Evolutionary conservation across 2,329 filamentous ascomycete genomes (phyloP), one percentile per base, ranked within the genome.

Genomic region (Paramyrothecium sp.): DNA sequence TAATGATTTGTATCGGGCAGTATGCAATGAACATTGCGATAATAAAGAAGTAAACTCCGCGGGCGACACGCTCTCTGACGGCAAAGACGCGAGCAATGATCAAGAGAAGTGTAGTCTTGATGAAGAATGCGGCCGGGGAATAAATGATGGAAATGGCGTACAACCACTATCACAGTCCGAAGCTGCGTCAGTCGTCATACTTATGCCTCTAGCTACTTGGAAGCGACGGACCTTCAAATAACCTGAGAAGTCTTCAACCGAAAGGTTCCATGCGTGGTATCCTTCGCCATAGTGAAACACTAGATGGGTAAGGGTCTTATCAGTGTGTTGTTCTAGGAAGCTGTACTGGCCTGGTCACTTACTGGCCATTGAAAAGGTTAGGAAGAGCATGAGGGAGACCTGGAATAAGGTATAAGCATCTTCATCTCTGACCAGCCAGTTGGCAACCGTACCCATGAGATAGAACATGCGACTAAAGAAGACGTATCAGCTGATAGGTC

Each of bases 51-150:
- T 67, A 61, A 58, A 73, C 67, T 50, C 66, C 61, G 33, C 60
- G 58, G 33, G 66, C 61, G 7, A 69, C 61, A 5, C 58, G 58
- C 13, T 58, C 49, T 26, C 63, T 59, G 11, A 69, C 59, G 10
- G 67, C 55, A 50, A 71, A 73, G 13, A 73, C 65, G 20, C 70
- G 64, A 5, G 68, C 67, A 17, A 71, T 69, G 51, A 73, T 58
- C 10, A 74, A 60, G 38, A 70, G 60, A n/a, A 70, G 62, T 7
- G 71, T 69, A n/a, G 67, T 58, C 57, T 73, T 72, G 20, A 65
- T 68, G 52, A 65, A 64, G 54, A 62, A 72, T 2, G 69, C 63
- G 4, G 67, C 61, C 16, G 69, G 68, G 16, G 64, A 67, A 55
- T 71, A 72, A 8, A 67, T 26, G 23, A 72, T 54, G 17, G 65